A percentile compares a stretch with the other conserved stretches of the same genome.
phyloP scores from a whole-genome alignment of 768 basidiomycete species.

The Psilocybe subaeruginosa region DNA sequence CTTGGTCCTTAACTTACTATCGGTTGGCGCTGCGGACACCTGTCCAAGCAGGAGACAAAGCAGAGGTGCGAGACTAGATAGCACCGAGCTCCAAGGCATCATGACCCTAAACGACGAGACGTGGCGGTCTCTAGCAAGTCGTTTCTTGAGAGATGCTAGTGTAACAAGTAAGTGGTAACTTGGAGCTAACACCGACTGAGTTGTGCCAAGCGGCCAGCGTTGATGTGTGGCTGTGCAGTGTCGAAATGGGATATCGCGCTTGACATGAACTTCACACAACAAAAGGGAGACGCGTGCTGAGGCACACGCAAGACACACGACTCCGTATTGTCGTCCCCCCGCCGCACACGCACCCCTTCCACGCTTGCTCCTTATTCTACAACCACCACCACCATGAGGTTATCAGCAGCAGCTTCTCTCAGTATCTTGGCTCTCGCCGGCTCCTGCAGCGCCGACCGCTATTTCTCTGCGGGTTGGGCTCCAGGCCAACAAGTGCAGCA shows the following conservation, averaged over 20 bases:
- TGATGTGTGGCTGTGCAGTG: slow-evolving; percentile 20
- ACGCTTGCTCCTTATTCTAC: slow-evolving; percentile 16
- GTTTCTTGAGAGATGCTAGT: background rate
- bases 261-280: slow-evolving; percentile 20
- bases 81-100: slow-evolving; percentile 13
- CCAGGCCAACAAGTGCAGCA: slow-evolving; percentile 64
- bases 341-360: slow-evolving; percentile 11
- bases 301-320: slow-evolving; percentile 21
- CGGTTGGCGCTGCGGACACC: slow-evolving; percentile 30
- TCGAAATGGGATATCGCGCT: background rate
- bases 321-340: slow-evolving; percentile 11
- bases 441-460: slow-evolving; percentile 57
- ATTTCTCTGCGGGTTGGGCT: slow-evolving; percentile 82
- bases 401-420: slow-evolving; percentile 33
- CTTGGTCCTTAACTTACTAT: slow-evolving; percentile 35
- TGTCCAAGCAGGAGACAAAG: slow-evolving; percentile 14
- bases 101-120: background rate
- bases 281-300: slow-evolving; percentile 22
- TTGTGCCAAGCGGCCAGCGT: slow-evolving; percentile 11
- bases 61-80: slow-evolving; percentile 16
- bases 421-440: slow-evolving; percentile 37
- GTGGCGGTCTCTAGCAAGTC: background rate
- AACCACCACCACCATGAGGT: slow-evolving; percentile 51
- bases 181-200: background rate
- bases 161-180: slow-evolving; percentile 5